phyloP scores from a whole-genome alignment of 352 stramenopile genomes.

The Phytophthora ramorum region DNA sequence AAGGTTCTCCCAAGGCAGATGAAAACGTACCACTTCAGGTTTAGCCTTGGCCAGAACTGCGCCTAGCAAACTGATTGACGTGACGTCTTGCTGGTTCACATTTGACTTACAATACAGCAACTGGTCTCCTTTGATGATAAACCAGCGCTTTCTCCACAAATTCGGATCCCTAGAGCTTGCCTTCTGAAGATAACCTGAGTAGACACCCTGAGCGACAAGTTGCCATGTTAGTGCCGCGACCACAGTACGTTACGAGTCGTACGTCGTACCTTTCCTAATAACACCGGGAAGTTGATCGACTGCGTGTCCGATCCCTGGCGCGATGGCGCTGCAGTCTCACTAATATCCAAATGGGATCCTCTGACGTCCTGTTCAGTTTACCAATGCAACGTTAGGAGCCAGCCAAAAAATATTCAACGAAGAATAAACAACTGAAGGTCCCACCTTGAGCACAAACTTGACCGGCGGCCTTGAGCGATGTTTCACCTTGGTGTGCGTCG shows the following conservation, averaged over 20 bases:
- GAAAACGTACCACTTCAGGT: conserved; percentile 67
- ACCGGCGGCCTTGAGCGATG: conserved; percentile 68
- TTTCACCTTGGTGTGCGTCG: conserved; percentile 58
- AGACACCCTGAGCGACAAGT: conserved; percentile 52
- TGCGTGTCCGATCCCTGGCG: conserved; percentile 44
- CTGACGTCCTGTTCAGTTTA: conserved; percentile 57
- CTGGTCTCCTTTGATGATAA: conserved; percentile 88
- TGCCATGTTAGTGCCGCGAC: not conserved
- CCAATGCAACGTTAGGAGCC: not conserved
- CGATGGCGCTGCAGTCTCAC: conserved; percentile 46
- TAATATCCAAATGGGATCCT: conserved; percentile 73
- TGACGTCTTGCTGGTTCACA: conserved; percentile 84
- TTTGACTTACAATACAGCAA: conserved; percentile 88
- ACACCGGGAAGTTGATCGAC: conserved; percentile 68
- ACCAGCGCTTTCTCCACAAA: conserved; percentile 87
- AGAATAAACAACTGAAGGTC: conserved; percentile 3
- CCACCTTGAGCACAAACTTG: conserved; percentile 87
- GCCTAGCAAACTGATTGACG: conserved; percentile 79
- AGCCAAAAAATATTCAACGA: not conserved
- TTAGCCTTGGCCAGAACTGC: conserved; percentile 78
- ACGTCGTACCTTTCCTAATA: conserved; percentile 69
- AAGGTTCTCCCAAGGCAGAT: not conserved
- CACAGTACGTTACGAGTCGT: not conserved
- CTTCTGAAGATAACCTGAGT: conserved; percentile 85
- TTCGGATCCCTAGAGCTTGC: conserved; percentile 79